These are phyloP conservation scores for Pulveroboletus sp. DNA, from an alignment of 768 basidiomycete genomes.

Conservation along the genomic window DNA sequence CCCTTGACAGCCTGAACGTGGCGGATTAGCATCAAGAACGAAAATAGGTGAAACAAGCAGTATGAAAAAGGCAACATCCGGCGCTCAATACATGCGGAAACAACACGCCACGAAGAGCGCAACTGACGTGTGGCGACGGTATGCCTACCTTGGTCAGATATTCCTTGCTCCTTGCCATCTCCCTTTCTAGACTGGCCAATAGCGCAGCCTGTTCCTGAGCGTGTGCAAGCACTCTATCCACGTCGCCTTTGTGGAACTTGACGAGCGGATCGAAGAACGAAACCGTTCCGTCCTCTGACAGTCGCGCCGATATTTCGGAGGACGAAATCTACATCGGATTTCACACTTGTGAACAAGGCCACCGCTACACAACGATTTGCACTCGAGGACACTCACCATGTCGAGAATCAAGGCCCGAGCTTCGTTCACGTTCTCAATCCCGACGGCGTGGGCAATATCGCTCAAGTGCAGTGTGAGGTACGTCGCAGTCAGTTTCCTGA, in stretches of 20 bases:
- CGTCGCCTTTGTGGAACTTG: slow-evolving; percentile 54
- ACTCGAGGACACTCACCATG: slow-evolving; percentile 52
- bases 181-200: slow-evolving; percentile 23
- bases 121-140: neutral
- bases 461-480: slow-evolving; percentile 73
- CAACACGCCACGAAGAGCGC: neutral
- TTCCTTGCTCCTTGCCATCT: slow-evolving; percentile 60
- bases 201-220: slow-evolving; percentile 45
- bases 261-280: slow-evolving; percentile 65
- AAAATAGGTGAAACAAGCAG: neutral
- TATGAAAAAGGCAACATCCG: too few species aligned
- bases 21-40: neutral
- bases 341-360: slow-evolving; percentile 2
- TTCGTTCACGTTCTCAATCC: slow-evolving; percentile 45
- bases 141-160: slow-evolving; percentile 62
- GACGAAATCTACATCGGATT: slow-evolving; percentile 55
- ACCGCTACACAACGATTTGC: neutral
- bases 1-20: slow-evolving; percentile 26
- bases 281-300: slow-evolving; percentile 67
- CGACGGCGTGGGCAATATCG: slow-evolving; percentile 58
- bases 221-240: slow-evolving; percentile 53
- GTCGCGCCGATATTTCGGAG: slow-evolving; percentile 63
- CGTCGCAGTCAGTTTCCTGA: slow-evolving; percentile 77
- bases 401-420: slow-evolving; percentile 58
- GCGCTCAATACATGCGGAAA: too few species aligned